Evolutionary conservation across 129 eudicot species (phyloP), one percentile per base, ranked within the genome.

Genomic region (Artemisia tridentata): DNA sequence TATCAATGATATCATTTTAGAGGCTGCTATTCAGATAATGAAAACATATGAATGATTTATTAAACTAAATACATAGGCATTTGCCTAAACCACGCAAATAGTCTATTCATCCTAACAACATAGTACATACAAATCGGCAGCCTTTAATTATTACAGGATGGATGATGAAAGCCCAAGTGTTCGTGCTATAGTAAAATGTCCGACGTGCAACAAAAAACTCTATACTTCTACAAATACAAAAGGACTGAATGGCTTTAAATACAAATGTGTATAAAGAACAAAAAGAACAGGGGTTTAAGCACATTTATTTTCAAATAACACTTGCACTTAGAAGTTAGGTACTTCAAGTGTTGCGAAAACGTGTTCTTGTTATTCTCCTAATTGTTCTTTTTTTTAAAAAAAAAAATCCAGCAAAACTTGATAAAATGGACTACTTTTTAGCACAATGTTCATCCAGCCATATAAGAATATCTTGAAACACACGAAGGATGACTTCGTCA

Each of bases 371-470:
- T 56, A 65, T 23, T 46, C 15, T 41, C 3, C 3, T 7, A 17
- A 43, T 11, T 4, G 11, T 18, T 64, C n/a, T 13, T 25, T 20
- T 14, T 9, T 38, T 63, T 14, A 43, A 71, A 20, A 19, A 34
- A 9, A 59, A 5, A 38, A 34, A 34, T 38, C 45, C 45, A 38
- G 45, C 56, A 50, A 53, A 47, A 9, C 70, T 47, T 1, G 23
- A 58, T 14, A 17, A 27, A 38, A 77, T 6, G 16, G 11, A 34
- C 50, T 49, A 60, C 38, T 71, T 69, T 53, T 29, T 58, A 14
- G 73, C 45, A 64, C 86, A 68, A 67, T 63, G 99, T 60, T 82
- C 85, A 11, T 95, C 88, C 5, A 95, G 88, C 99, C 99, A 95
- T 46, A 93, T 60, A 25, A 88, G 70, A 54, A 90, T 84, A 63